phyloP scores from a whole-genome alignment of 345 rosid genomes.

The Salix brachista region DNA sequence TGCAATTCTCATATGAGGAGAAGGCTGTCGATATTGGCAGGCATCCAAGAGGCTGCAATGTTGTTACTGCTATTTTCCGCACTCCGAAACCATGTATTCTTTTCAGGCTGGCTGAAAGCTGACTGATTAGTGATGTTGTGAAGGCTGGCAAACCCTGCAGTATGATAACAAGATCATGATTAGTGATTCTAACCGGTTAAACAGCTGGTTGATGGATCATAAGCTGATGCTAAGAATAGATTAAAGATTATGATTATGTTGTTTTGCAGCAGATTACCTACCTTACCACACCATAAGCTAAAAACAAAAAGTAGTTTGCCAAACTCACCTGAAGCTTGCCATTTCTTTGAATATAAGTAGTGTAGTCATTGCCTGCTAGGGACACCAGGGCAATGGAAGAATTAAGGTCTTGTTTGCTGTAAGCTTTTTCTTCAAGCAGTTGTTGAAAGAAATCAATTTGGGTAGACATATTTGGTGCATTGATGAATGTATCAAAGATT shows the following conservation, averaged over 20 bases:
- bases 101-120: slow-evolving; percentile 25
- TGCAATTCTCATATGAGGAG: slow-evolving; percentile 29
- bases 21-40: slow-evolving; percentile 24
- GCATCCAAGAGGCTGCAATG: slow-evolving; percentile 30
- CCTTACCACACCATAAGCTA: neutral
- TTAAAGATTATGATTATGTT: neutral
- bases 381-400: slow-evolving; percentile 13
- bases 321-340: slow-evolving; percentile 9
- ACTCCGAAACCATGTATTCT: slow-evolving; percentile 34
- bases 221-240: neutral
- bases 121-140: slow-evolving; percentile 8
- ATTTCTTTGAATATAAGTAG: neutral
- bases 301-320: neutral
- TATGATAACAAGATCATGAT: neutral
- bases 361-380: slow-evolving; percentile 20
- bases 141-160: slow-evolving; percentile 19
- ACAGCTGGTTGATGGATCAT: neutral
- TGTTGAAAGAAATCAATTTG: slow-evolving; percentile 58
- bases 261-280: neutral
- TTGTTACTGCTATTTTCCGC: slow-evolving; percentile 23
- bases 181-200: neutral
- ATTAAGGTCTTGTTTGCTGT: slow-evolving; percentile 10
- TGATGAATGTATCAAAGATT: slow-evolving; percentile 47
- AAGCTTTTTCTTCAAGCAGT: slow-evolving; percentile 1
- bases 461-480: slow-evolving; percentile 62